A percentile compares a stretch with the other conserved stretches of the same genome.
These are phyloP conservation scores for Pulicaria dysenterica DNA, from an alignment of 129 eudicot species.

Conservation along the genomic window DNA sequence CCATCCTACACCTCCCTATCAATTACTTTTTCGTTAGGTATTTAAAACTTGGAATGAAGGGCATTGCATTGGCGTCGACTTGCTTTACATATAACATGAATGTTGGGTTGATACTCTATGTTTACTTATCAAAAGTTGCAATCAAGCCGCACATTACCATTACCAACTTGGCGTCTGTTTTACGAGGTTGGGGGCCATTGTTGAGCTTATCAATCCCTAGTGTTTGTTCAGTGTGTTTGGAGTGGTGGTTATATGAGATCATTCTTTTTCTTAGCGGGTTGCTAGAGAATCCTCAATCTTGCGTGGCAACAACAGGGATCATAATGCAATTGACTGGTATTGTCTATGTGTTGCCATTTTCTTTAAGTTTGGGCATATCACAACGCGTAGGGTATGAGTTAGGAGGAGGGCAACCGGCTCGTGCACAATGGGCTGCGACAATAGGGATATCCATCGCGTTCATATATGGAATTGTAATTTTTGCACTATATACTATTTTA, in stretches of 20 bases:
- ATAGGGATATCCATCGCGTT: conserved; percentile 44
- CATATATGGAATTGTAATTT: conserved; percentile 42
- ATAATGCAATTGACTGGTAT: conserved; percentile 64
- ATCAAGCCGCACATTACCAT: conserved; percentile 57
- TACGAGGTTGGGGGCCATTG: conserved; percentile 69
- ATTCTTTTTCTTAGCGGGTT: conserved; percentile 61
- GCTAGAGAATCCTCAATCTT: conserved; percentile 56
- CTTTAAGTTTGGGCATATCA: conserved; percentile 58
- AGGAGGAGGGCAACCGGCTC: conserved; percentile 59
- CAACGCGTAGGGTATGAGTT: conserved; percentile 75
- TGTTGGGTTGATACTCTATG: conserved; percentile 48
- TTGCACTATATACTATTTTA: conserved; percentile 35
- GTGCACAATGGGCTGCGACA: conserved; percentile 48
- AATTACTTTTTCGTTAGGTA: conserved; percentile 57
- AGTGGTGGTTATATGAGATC: conserved; percentile 93
- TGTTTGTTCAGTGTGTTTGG: conserved; percentile 57
- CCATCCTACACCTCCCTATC: conserved; percentile 62
- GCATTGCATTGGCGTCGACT: conserved; percentile 68
- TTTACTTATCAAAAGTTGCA: conserved; percentile 41
- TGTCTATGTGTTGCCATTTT: conserved; percentile 59
- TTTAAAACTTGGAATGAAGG: conserved; percentile 54
- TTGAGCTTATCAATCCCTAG: conserved; percentile 62
- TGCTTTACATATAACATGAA: conserved; percentile 55
- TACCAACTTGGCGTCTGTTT: conserved; percentile 31
- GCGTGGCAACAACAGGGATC: conserved; percentile 73